Percentiles rank a stretch among this genome's conserved stretches.
Evolutionary conservation across 2,329 filamentous ascomycete genomes (phyloP).

Genomic region (Arthrobotrys musiformis): DNA sequence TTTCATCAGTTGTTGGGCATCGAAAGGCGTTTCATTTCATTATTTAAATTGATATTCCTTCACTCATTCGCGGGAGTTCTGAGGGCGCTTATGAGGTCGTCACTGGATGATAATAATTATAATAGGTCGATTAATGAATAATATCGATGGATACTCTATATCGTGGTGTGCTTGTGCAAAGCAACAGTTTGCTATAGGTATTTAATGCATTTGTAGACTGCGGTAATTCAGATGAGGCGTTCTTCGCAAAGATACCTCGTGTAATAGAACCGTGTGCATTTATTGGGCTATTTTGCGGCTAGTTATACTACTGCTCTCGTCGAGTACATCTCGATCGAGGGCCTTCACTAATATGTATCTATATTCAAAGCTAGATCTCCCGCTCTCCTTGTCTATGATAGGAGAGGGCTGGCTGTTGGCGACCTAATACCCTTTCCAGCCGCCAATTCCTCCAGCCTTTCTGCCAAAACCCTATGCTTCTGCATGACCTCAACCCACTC

Average conservation of each 20-base stretch:
- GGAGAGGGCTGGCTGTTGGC: constrained; percentile 30
- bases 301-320: no score
- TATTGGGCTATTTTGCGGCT: no score
- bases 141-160: background rate
- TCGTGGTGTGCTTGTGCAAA: no score
- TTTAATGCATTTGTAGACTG: no score
- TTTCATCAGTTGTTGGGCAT: background rate
- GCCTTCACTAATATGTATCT: no score
- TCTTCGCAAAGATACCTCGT: no score
- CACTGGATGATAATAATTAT: background rate
- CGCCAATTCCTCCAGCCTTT: constrained; percentile 71
- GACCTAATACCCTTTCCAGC: constrained; percentile 54
- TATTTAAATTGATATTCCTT: background rate
- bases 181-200: no score
- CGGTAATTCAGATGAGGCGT: no score
- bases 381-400: background rate
- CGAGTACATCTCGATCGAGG: no score
- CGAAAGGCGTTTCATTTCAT: constrained; percentile 17
- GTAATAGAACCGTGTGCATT: no score
- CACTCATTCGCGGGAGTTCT: background rate
- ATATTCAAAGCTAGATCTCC: background rate
- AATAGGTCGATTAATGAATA: background rate
- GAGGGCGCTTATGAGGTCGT: background rate
- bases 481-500: constrained; percentile 92
- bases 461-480: constrained; percentile 85